These are phyloP conservation scores for Murraya paniculata DNA, from an alignment of 345 rosid species.

Conservation along the genomic window DNA sequence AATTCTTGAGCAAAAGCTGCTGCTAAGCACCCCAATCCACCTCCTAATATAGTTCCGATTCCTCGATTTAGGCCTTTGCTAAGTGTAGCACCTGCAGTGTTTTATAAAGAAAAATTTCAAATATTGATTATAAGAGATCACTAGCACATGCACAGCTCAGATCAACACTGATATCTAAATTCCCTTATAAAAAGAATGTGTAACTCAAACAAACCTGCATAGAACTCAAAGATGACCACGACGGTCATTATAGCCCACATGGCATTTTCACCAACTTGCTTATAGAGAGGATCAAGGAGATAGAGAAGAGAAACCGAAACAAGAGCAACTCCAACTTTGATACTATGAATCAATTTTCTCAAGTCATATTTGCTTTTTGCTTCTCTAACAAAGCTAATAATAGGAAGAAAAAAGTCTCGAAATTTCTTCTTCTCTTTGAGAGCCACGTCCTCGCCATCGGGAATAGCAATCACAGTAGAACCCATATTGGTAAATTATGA, in stretches of 20 bases:
- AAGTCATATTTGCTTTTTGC: slow-evolving; percentile 15
- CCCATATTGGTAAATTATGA: slow-evolving; percentile 21
- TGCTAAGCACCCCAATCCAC: slow-evolving; percentile 52
- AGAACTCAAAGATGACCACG: slow-evolving; percentile 70
- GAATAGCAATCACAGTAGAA: slow-evolving; percentile 37
- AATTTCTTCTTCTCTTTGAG: slow-evolving; percentile 14
- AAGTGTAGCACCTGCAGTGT: slow-evolving; percentile 56
- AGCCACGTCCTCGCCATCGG: slow-evolving; percentile 21
- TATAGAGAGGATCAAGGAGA: slow-evolving; percentile 49
- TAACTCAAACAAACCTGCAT: slow-evolving; percentile 46
- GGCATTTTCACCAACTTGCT: slow-evolving; percentile 65
- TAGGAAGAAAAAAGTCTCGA: neutral
- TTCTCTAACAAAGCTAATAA: slow-evolving; percentile 21
- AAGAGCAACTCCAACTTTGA: slow-evolving; percentile 65
- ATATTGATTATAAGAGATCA: too few relatives aligned
- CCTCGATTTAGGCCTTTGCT: slow-evolving; percentile 73
- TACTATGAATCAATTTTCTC: slow-evolving; percentile 47
- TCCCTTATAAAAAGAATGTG: too few relatives aligned
- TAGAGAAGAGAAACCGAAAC: slow-evolving; percentile 60
- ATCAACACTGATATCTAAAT: too few relatives aligned
- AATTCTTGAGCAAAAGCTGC: slow-evolving; percentile 44
- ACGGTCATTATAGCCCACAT: slow-evolving; percentile 86
- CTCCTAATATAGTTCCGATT: slow-evolving; percentile 61
- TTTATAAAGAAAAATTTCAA: neutral
- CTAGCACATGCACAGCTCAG: too few relatives aligned